These are phyloP conservation scores for Leccinum subrobustum DNA, from an alignment of 1,284 basidiomycete species.

Conservation along the genomic window DNA sequence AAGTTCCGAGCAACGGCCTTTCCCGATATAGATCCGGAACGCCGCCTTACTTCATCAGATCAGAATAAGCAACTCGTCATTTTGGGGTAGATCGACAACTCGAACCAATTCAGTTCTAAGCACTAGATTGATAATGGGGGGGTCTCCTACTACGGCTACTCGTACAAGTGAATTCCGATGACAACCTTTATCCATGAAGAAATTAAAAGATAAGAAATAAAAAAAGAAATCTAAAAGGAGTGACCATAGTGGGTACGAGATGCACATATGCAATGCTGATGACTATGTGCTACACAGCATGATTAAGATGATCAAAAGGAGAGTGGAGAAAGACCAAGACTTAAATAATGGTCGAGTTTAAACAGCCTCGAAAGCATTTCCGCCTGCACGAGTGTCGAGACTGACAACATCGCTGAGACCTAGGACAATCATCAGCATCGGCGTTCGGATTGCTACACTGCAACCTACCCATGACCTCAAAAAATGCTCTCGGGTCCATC, in stretches of 20 bases:
- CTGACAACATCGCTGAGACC: conserved; percentile 56
- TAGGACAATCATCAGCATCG: conserved; percentile 18
- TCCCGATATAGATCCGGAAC: background rate
- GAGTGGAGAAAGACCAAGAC: background rate
- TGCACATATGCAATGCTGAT: conserved; percentile 11
- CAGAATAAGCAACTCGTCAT: background rate
- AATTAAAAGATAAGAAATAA: conserved; percentile 15
- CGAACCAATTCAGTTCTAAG: conserved; percentile 11
- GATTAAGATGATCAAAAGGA: conserved; percentile 5
- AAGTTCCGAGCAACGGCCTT: conserved; percentile 5
- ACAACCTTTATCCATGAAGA: conserved; percentile 14
- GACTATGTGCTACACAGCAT: conserved; percentile 24
- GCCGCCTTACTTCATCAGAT: background rate
- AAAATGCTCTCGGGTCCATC: conserved; percentile 76
- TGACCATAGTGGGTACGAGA: conserved; percentile 13
- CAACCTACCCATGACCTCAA: conserved; percentile 63
- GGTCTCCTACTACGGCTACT: background rate
- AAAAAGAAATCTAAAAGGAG: conserved; percentile 26
- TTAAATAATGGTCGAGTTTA: conserved; percentile 27
- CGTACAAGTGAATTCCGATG: conserved; percentile 7
- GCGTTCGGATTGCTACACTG: background rate
- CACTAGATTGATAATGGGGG: background rate
- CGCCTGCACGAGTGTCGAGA: conserved; percentile 61
- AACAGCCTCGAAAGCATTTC: conserved; percentile 51
- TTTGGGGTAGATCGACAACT: conserved; percentile 15